Evolutionary conservation across 116 monocot species (phyloP).

Genomic region (Trichopus zeylanicus): DNA sequence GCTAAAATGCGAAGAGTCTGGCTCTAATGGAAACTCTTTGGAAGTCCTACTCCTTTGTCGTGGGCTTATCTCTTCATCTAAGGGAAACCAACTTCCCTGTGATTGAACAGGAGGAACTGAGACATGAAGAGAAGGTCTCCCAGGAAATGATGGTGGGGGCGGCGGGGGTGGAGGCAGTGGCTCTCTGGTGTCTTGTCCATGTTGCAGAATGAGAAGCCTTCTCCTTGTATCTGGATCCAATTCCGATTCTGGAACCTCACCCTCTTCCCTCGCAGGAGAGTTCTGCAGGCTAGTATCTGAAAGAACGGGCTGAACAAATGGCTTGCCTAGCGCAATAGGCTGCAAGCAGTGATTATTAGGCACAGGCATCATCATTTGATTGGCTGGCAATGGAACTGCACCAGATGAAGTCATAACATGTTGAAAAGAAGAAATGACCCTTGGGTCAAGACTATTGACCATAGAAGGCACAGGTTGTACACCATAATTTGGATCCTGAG

Average conservation of each 20-base stretch:
- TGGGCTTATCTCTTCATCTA: slow-evolving; percentile 60
- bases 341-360: slow-evolving; percentile 31
- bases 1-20: slow-evolving; percentile 29
- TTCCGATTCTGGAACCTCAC: slow-evolving; percentile 96
- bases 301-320: slow-evolving; percentile 37
- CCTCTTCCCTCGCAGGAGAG: slow-evolving; percentile 90
- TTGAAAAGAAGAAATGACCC: slow-evolving; percentile 28
- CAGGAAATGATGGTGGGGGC: slow-evolving; percentile 37
- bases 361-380: slow-evolving; percentile 44
- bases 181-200: slow-evolving; percentile 89
- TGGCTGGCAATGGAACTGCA: slow-evolving; percentile 15
- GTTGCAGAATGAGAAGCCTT: slow-evolving; percentile 95
- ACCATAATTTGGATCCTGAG: slow-evolving; percentile 50
- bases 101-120: slow-evolving; percentile 44
- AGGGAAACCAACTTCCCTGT: slow-evolving; percentile 64
- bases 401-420: slow-evolving; percentile 22
- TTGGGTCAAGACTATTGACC: slow-evolving; percentile 41
- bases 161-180: slow-evolving; percentile 28
- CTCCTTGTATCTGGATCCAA: slow-evolving; percentile 95
- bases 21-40: slow-evolving; percentile 46
- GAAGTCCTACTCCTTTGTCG: slow-evolving; percentile 37
- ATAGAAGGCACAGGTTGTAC: slow-evolving; percentile 28
- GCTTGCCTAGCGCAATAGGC: slow-evolving; percentile 27
- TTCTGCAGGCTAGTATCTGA: slow-evolving; percentile 59
- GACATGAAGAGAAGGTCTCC: slow-evolving; percentile 30